phyloP scores from a whole-genome alignment of 129 eudicot species.

The Flaveria linearis region DNA sequence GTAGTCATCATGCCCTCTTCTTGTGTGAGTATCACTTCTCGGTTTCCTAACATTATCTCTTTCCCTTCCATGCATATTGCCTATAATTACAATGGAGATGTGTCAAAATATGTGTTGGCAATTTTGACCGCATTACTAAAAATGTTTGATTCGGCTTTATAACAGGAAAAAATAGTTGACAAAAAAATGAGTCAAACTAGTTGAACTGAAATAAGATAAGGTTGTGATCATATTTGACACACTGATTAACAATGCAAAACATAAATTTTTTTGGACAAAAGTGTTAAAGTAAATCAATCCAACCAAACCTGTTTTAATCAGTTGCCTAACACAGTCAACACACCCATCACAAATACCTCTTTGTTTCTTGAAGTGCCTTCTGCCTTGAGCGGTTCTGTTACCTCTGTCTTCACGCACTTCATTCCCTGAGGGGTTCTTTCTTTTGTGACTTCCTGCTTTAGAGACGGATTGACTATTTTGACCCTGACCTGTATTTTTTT shows the following conservation, averaged over 20 bases:
- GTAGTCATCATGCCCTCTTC: conserved; percentile 29
- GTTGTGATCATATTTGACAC: background rate
- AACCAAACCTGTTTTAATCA: background rate
- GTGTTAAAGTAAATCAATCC: background rate
- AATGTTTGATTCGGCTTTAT: background rate
- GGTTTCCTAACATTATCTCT: conserved; percentile 32
- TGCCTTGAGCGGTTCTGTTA: conserved; percentile 28
- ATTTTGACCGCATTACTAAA: background rate
- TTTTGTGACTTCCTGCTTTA: conserved; percentile 36
- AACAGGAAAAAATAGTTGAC: background rate
- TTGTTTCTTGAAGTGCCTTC: conserved; percentile 39
- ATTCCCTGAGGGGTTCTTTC: conserved; percentile 28
- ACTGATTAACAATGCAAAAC: background rate
- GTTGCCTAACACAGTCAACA: background rate
- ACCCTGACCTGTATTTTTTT: conserved; percentile 25
- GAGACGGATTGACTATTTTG: conserved; percentile 27
- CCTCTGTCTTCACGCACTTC: conserved; percentile 34
- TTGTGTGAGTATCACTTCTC: conserved; percentile 21
- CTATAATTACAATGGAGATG: conserved; percentile 26
- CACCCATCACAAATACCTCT: conserved; percentile 30
- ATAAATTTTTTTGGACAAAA: background rate
- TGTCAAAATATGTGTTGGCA: conserved; percentile 15
- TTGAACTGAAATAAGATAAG: background rate
- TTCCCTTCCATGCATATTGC: conserved; percentile 36
- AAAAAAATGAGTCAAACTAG: background rate